These are phyloP conservation scores for Barnettozyma wickerhamii DNA, from an alignment of 805 yeast genomes.

Conservation along the genomic window DNA sequence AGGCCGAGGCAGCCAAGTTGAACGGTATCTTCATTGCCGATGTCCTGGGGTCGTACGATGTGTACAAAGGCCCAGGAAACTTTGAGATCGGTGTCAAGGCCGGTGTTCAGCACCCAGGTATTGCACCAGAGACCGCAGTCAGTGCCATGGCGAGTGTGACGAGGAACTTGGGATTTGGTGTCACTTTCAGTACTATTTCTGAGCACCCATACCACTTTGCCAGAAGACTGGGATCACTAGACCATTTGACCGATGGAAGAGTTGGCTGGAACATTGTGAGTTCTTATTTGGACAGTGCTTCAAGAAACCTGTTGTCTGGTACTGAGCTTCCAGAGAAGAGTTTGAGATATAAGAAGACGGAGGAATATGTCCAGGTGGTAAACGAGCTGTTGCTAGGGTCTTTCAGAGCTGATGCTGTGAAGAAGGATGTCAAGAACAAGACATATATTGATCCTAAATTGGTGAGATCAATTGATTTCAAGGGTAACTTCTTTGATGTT, in stretches of 20 bases:
- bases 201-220: slow-evolving; percentile 38
- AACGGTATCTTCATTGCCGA: slow-evolving; percentile 37
- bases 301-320: slow-evolving; percentile 32
- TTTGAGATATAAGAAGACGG: slow-evolving; percentile 34
- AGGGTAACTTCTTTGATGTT: slow-evolving; percentile 36
- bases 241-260: slow-evolving; percentile 38
- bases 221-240: slow-evolving; percentile 36
- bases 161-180: slow-evolving; percentile 32
- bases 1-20: slow-evolving; percentile 34
- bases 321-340: slow-evolving; percentile 32
- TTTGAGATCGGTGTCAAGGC: slow-evolving; percentile 13
- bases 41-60: slow-evolving; percentile 37
- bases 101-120: slow-evolving; percentile 33
- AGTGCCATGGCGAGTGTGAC: slow-evolving; percentile 40
- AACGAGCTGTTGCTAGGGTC: slow-evolving; percentile 33
- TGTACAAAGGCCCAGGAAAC: slow-evolving; percentile 29
- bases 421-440: slow-evolving; percentile 18
- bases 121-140: slow-evolving; percentile 35
- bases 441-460: slow-evolving; percentile 31
- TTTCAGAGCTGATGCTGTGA: slow-evolving; percentile 33
- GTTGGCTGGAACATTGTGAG: slow-evolving; percentile 42
- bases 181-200: slow-evolving; percentile 37
- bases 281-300: slow-evolving; percentile 35
- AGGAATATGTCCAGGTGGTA: slow-evolving; percentile 35
- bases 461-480: slow-evolving; percentile 34